Conservation (phyloP, 352 stramenopile species). For the Phytophthora nicotianae region DNA sequence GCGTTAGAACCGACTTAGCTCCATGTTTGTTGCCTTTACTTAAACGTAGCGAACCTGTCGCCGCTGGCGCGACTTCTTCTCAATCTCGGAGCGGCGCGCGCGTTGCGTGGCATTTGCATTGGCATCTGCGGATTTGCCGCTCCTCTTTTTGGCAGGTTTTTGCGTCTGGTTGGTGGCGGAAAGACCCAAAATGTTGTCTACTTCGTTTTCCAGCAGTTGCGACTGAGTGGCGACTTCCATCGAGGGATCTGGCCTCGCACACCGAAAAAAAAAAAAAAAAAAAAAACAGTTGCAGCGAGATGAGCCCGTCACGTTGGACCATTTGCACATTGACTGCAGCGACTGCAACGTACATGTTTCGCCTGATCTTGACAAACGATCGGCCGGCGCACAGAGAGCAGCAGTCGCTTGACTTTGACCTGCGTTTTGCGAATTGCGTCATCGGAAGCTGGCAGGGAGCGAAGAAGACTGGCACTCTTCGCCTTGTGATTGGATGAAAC, state of each 20-base stretch:
- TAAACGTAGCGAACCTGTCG: conserved; percentile 38
- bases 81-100: conserved; percentile 60
- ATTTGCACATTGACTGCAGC: neutral
- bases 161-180: conserved; percentile 9
- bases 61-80: conserved; percentile 61
- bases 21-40: neutral
- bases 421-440: conserved; percentile 23
- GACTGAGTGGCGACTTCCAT: conserved; percentile 21
- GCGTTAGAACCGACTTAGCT: neutral
- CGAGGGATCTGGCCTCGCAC: conserved; percentile 6
- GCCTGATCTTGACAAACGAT: conserved; percentile 21
- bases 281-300: conserved; percentile 14
- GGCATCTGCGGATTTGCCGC: neutral
- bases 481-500: conserved; percentile 28
- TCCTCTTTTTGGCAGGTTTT: conserved; percentile 11
- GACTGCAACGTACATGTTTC: conserved; percentile 6
- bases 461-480: neutral
- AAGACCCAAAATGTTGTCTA: conserved; percentile 12
- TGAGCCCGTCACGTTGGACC: conserved; percentile 8
- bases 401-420: conserved; percentile 15
- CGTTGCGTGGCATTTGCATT: conserved; percentile 28
- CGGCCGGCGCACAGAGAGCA: conserved; percentile 1
- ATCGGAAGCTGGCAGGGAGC: conserved; percentile 11
- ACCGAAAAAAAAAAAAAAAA: too few species aligned
- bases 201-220: conserved; percentile 22